Percentiles rank a stretch among this genome's conserved stretches.
These are phyloP conservation scores for Phoma herbarum DNA, from an alignment of 2,329 filamentous ascomycete species.

Conservation along the genomic window DNA sequence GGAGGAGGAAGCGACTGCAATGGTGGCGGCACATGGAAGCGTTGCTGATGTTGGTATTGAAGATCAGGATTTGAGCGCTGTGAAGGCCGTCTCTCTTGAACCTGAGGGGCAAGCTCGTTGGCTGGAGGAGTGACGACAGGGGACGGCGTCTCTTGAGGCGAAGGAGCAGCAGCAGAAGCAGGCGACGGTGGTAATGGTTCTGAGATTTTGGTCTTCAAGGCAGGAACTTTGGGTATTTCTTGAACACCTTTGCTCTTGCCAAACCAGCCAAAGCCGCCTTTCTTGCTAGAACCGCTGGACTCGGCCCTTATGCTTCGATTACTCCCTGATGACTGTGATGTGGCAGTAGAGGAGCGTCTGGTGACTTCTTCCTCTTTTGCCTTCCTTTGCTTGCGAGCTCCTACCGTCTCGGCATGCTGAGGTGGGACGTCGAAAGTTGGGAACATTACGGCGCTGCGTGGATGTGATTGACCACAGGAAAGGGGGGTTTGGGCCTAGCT, in stretches of 20 bases:
- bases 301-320: slow-evolving; percentile 23
- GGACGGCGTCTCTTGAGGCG: slow-evolving; percentile 25
- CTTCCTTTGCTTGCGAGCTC: slow-evolving; percentile 35
- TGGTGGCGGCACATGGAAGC: slow-evolving; percentile 23
- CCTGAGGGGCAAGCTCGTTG: slow-evolving; percentile 13
- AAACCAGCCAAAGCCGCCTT: slow-evolving; percentile 29
- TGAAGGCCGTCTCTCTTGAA: slow-evolving; percentile 10
- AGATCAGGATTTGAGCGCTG: slow-evolving; percentile 15
- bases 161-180: slow-evolving; percentile 1
- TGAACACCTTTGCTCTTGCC: slow-evolving; percentile 38
- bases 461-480: slow-evolving; percentile 16
- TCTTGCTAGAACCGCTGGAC: slow-evolving; percentile 21
- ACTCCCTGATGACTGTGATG: slow-evolving; percentile 37
- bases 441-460: slow-evolving; percentile 30
- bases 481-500: slow-evolving; percentile 16
- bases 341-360: slow-evolving; percentile 30
- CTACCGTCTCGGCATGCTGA: slow-evolving; percentile 37
- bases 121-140: slow-evolving; percentile 15
- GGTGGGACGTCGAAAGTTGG: slow-evolving; percentile 40
- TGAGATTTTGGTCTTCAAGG: slow-evolving; percentile 22
- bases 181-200: slow-evolving; percentile 9
- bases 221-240: slow-evolving; percentile 31
- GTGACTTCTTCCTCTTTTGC: slow-evolving; percentile 32
- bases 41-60: slow-evolving; percentile 22
- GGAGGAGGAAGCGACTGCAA: slow-evolving; percentile 32